Conservation (phyloP, 768 basidiomycete species). For the Glaciozyma martinii region DNA sequence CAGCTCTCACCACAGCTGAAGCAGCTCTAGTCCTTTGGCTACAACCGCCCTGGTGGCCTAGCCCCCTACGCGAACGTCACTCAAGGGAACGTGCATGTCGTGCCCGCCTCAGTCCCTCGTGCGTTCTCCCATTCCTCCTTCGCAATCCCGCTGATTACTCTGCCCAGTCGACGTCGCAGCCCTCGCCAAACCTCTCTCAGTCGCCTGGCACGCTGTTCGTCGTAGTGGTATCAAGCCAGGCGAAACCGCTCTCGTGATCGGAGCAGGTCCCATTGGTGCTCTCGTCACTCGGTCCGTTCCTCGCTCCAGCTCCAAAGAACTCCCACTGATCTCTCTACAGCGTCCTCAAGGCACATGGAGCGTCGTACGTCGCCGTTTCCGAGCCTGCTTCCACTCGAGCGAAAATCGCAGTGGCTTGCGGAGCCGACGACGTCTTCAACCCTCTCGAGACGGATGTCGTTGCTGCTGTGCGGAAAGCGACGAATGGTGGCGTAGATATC, state of each 20-base stretch:
- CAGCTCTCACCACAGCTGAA: no score
- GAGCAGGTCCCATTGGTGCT: conserved; percentile 45
- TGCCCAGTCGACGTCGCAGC: conserved; percentile 47
- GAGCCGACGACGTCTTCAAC: conserved; percentile 43
- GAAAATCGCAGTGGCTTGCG: conserved; percentile 40
- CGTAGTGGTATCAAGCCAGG: conserved; percentile 42
- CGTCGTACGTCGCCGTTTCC: conserved; percentile 41
- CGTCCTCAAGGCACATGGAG: conserved; percentile 40
- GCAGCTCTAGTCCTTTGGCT: conserved; percentile 19
- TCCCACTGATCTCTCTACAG: conserved; percentile 33
- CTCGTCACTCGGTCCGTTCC: background rate
- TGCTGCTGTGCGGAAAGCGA: conserved; percentile 36
- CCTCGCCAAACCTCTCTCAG: conserved; percentile 47
- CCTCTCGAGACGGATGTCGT: conserved; percentile 40
- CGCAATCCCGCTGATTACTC: background rate
- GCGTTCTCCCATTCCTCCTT: conserved; percentile 24
- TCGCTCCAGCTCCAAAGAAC: conserved; percentile 32
- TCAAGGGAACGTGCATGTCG: conserved; percentile 40
- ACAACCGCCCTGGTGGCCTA: conserved; percentile 42
- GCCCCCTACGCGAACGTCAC: conserved; percentile 44
- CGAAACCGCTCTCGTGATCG: conserved; percentile 44
- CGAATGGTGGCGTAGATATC: conserved; percentile 44
- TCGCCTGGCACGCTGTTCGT: conserved; percentile 47
- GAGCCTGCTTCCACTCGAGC: conserved; percentile 44
- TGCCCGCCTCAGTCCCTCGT: conserved; percentile 44